Base-by-base conservation (phyloP, 129 eudicot genomes). In the Helianthus tuberosus region DNA sequence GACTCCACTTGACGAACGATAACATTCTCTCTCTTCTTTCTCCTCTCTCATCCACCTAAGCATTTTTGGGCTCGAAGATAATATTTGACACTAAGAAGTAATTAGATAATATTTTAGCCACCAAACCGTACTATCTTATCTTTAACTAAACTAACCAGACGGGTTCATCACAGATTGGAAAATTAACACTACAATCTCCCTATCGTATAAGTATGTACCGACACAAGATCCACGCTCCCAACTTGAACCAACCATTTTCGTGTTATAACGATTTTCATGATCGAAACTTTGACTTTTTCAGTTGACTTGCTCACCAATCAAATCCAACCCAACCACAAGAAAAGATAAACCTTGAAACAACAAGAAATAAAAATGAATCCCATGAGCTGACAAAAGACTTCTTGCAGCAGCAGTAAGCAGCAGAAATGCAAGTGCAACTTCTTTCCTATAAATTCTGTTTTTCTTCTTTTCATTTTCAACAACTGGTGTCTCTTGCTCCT, bases 301-400 rank as follows among this genome's bases (percentile, higher is more conserved):
- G 71, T 72, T 74, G 36, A 82, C 52, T 46, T 85, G 89, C 64
- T 85, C 89, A 12, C 89, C 89, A 17, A 85, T 85, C 70, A 85
- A 68, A 58, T 82, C 89, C 8, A 85, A 69, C 16, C 89, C 89
- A 13, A 85, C 82, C 15, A 85, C 71, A 14, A 85, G 77, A 68
- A 85, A 85, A 1, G 89, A 50, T 16, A 85, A 38, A 3, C 89
- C 89, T 78, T 85, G 89, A 63, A 85, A 85, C 6, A 85, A 76
- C 72, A 85, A 71, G 73, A 75, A 85, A 77, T 85, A 85, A 52
- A 85, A 85, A 69, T 85, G 89, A 1, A 85, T 73, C 27, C 89
- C 89, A 11, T 85, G 89, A 14, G 89, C 89, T 3, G 89, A 82
- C 62, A 85, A 82, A 16, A 85, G 71, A 68, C 89, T 85, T 48